A percentile compares a stretch with the other conserved stretches of the same genome.
These are phyloP conservation scores for Penicillium palitans DNA, from an alignment of 2,329 filamentous ascomycete genomes.

Conservation along the genomic window DNA sequence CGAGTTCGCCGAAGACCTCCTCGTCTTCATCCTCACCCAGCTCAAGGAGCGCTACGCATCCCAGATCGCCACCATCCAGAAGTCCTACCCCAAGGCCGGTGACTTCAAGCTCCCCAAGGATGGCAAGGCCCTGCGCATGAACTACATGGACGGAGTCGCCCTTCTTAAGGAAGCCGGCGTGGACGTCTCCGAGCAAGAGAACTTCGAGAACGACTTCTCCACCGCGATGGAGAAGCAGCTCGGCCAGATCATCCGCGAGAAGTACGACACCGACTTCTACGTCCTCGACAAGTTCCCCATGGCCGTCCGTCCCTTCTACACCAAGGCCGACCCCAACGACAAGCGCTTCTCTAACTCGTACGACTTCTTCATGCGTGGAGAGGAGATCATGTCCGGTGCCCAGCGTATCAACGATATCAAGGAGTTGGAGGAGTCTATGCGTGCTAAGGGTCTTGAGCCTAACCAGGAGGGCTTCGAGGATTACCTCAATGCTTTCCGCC, in stretches of 20 bases:
- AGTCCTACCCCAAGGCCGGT: constrained; percentile 52
- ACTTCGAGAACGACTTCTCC: constrained; percentile 49
- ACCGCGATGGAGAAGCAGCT: constrained; percentile 65
- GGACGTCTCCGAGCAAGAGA: constrained; percentile 51
- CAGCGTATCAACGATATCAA: constrained; percentile 66
- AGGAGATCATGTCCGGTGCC: constrained; percentile 67
- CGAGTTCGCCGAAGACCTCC: constrained; percentile 50
- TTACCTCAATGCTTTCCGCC: constrained; percentile 64
- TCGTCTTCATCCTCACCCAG: constrained; percentile 51
- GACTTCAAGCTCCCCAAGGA: constrained; percentile 53
- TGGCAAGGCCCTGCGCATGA: constrained; percentile 50
- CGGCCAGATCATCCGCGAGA: constrained; percentile 78
- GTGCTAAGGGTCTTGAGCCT: constrained; percentile 60
- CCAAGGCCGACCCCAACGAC: constrained; percentile 72
- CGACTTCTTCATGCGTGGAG: constrained; percentile 70
- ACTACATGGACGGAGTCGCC: constrained; percentile 52
- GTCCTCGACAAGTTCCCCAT: constrained; percentile 95
- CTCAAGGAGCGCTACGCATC: constrained; percentile 47
- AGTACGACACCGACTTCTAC: constrained; percentile 95
- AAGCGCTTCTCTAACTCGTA: constrained; percentile 67
- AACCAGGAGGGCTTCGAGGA: constrained; percentile 60
- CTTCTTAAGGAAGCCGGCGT: constrained; percentile 53
- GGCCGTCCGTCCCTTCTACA: constrained; percentile 85
- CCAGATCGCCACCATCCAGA: constrained; percentile 49
- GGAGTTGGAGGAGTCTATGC: constrained; percentile 60